These are phyloP conservation scores for Ophiocordyceps camponoti-floridani DNA, from an alignment of 2,329 filamentous ascomycete species.

Conservation along the genomic window DNA sequence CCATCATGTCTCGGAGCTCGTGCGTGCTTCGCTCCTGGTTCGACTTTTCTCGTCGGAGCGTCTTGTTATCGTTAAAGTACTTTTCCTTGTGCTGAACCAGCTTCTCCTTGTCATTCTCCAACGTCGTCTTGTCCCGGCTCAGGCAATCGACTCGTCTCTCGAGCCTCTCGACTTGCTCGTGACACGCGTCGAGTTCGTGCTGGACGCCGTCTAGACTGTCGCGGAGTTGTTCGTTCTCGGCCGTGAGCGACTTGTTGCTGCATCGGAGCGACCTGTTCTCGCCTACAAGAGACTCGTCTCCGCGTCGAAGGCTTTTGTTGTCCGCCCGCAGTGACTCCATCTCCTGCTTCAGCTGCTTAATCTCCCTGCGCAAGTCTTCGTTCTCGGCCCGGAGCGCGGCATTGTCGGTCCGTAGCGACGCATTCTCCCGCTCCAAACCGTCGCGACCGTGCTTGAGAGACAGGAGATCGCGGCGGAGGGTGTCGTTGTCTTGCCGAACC, in stretches of 20 bases:
- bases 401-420: constrained; percentile 21
- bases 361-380: constrained; percentile 17
- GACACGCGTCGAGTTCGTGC: constrained; percentile 21
- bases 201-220: constrained; percentile 20
- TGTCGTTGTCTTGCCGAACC: constrained; percentile 18
- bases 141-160: constrained; percentile 20
- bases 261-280: constrained; percentile 27
- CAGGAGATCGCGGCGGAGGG: constrained; percentile 21
- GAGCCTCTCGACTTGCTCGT: constrained; percentile 20
- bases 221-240: constrained; percentile 25
- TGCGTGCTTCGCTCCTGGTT: constrained; percentile 26
- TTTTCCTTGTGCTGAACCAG: constrained; percentile 36
- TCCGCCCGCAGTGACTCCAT: constrained; percentile 22
- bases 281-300: constrained; percentile 22
- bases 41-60: constrained; percentile 27
- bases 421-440: constrained; percentile 21
- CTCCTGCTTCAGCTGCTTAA: constrained; percentile 18
- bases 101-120: constrained; percentile 32
- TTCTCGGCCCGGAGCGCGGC: constrained; percentile 19
- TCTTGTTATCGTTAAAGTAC: constrained; percentile 35
- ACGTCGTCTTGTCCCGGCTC: constrained; percentile 22
- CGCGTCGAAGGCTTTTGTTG: constrained; percentile 20
- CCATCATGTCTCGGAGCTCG: constrained; percentile 26
- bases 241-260: constrained; percentile 20
- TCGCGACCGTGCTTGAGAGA: constrained; percentile 20